Base-by-base conservation (phyloP, 164 flowering plant genomes). In the Chimonanthus salicifolius region DNA sequence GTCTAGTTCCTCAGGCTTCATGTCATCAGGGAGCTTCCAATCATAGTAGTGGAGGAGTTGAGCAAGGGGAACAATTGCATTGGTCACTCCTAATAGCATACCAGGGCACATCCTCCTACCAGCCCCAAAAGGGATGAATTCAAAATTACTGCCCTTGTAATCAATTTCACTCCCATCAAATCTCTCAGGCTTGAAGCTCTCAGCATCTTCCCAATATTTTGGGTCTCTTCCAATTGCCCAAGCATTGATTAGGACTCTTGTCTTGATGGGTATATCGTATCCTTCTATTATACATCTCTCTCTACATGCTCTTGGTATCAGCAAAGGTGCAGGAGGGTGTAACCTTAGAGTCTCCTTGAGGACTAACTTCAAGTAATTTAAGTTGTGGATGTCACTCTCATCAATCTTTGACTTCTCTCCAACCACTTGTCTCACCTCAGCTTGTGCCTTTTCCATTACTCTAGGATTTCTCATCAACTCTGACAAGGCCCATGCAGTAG, bases 311-410 rank as follows among this genome's bases (percentile, higher is more conserved):
- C 87, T 69, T 8, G 85, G 84, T n/a, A 78, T 72, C 4, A 82
- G 62, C 7, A 87, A 15, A 7, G 90, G 87, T 2, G 58, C 77
- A 3, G 85, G 83, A n/a, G 85, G 88, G 72, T 83, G 85, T 6
- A 85, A 76, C 71, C 88, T 81, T 7, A 85, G 21, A 11, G 80
- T 66, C 75, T 84, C 89, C 64, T 69, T 74, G 20, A 74, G 47
- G 5, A 69, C 72, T 11, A 21, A 49, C 54, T 70, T 75, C 43
- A 69, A n/a, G 50, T 62, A 75, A 1, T 50, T 44, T 16, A 69
- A 7, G n/a, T 75, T 18, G 4, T 15, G 33, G 33, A 21, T 63
- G 33, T 63, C 13, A n/a, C 44, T 67, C 68, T 74, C 72, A 2
- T 63, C 62, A 0, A 63, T n/a, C 2, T 46, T 74, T 48, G 33